Percentiles rank a stretch among this genome's conserved stretches.
Conservation (phyloP, 495 filamentous ascomycete species). For the Achaetomiella virescens region DNA sequence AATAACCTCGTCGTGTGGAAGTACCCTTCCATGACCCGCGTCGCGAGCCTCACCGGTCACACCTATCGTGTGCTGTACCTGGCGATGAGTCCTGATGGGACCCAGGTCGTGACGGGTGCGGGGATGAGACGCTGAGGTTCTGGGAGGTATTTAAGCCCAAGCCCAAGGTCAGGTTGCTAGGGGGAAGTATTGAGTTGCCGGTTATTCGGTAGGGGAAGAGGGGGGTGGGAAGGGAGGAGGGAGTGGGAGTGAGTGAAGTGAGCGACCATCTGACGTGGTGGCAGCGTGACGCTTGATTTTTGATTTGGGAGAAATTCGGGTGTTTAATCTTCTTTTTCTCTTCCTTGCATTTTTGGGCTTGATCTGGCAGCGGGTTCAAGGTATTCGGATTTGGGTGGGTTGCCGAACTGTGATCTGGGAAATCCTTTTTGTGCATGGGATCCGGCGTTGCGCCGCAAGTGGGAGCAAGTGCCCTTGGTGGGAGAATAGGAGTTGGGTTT, state of each 20-base stretch:
- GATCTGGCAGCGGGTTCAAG: neutral
- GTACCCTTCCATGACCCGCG: constrained; percentile 94
- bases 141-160: constrained; percentile 74
- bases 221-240: constrained; percentile 54
- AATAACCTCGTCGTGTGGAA: constrained; percentile 99
- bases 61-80: constrained; percentile 94
- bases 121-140: constrained; percentile 92
- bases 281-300: too few species aligned
- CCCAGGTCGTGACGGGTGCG: constrained; percentile 89
- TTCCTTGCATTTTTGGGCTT: neutral
- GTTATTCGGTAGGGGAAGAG: constrained; percentile 34
- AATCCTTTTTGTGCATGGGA: neutral
- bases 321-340: neutral
- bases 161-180: constrained; percentile 4
- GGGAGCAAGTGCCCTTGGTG: too few species aligned
- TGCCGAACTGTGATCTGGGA: neutral
- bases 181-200: constrained; percentile 4
- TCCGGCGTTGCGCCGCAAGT: too few species aligned
- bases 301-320: neutral
- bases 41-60: constrained; percentile 89
- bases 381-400: neutral
- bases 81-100: constrained; percentile 93
- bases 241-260: constrained; percentile 42
- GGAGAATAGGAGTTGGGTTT: too few species aligned
- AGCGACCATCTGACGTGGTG: constrained; percentile 18